Conservation (phyloP, 441 rosid species). For the Syzygium malaccense region DNA sequence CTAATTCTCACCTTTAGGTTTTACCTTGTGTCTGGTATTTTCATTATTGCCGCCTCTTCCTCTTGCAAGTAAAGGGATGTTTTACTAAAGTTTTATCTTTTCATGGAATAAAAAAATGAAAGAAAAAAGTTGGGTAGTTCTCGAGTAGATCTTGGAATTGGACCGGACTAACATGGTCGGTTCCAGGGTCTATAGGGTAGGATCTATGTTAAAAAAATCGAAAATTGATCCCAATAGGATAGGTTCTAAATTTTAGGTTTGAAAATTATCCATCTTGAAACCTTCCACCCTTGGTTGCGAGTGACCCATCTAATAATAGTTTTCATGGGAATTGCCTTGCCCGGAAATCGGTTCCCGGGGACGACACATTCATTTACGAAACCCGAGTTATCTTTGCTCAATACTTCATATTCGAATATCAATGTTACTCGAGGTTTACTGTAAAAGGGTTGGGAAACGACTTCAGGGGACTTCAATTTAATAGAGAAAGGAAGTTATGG, state of each 20-base stretch:
- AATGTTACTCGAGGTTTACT: background rate
- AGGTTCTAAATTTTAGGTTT: accelerated
- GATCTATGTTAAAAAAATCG: accelerated
- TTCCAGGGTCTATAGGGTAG: accelerated
- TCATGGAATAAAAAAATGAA: background rate
- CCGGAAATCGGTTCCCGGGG: accelerated
- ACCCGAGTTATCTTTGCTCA: background rate
- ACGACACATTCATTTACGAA: background rate
- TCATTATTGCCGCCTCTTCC: accelerated
- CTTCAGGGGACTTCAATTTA: background rate
- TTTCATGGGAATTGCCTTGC: accelerated
- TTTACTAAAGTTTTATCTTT: too few species aligned
- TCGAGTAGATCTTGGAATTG: accelerated
- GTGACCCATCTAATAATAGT: accelerated
- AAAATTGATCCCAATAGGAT: background rate
- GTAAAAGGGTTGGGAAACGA: background rate
- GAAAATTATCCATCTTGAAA: accelerated
- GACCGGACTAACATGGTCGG: accelerated
- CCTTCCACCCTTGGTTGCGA: accelerated
- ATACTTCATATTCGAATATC: background rate
- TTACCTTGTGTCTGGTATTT: background rate
- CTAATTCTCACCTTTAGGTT: too few species aligned
- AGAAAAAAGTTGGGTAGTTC: accelerated
- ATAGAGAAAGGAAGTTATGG: background rate
- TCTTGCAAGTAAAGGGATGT: too few species aligned